phyloP scores from a whole-genome alignment of 352 stramenopile genomes.

The Pythium phragmitis region DNA sequence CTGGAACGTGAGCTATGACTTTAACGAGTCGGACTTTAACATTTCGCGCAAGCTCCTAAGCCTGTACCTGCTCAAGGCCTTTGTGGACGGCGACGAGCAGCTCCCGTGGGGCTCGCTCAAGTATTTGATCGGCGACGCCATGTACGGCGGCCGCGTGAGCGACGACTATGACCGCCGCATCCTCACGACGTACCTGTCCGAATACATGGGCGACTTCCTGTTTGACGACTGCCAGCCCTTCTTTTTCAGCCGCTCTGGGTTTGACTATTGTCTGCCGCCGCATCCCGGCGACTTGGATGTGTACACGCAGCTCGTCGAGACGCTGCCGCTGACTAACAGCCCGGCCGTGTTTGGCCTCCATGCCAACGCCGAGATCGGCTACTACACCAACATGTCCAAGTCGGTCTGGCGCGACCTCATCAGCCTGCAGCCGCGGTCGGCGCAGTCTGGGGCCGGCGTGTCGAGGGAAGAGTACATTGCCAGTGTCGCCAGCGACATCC shows the following conservation, averaged over 20 bases:
- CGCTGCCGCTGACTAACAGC: conserved; percentile 91
- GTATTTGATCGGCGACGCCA: conserved; percentile 96
- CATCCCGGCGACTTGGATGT: conserved; percentile 62
- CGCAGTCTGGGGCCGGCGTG: conserved; percentile 65
- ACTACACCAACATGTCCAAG: conserved; percentile 95
- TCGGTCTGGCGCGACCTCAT: conserved; percentile 93
- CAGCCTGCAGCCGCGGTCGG: conserved; percentile 87
- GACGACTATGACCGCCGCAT: conserved; percentile 96
- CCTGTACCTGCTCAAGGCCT: conserved; percentile 94
- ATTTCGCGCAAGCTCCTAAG: conserved; percentile 91
- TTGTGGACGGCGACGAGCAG: conserved; percentile 91
- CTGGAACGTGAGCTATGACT: conserved; percentile 97
- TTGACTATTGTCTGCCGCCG: conserved; percentile 87
- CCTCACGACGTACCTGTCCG: conserved; percentile 90
- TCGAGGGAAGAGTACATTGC: conserved; percentile 94
- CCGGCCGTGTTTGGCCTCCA: conserved; percentile 95
- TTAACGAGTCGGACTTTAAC: conserved; percentile 96
- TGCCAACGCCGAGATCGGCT: conserved; percentile 96
- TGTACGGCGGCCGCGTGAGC: conserved; percentile 96
- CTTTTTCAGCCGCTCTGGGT: conserved; percentile 93
- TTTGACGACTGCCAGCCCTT: conserved; percentile 94
- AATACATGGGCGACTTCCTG: conserved; percentile 97
- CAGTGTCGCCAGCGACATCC: conserved; percentile 89
- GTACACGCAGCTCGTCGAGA: conserved; percentile 87
- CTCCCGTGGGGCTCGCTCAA: conserved; percentile 93